A percentile compares a stretch with the other conserved stretches of the same genome.
Conservation (phyloP, 768 basidiomycete genomes). For the Xanthoconium stramineum region DNA sequence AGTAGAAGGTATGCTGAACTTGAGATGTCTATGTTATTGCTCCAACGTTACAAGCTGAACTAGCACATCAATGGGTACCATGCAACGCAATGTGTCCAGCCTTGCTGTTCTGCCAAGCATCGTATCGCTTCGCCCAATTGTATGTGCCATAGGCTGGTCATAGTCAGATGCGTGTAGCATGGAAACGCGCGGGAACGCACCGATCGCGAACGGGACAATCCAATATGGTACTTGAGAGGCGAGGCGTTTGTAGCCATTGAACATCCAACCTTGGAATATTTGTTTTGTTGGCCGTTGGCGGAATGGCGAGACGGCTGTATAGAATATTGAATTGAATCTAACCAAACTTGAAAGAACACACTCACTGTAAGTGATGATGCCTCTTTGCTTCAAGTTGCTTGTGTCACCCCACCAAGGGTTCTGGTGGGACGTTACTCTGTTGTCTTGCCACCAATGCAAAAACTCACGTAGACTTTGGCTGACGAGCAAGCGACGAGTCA, state of each 20-base stretch:
- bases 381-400: slow-evolving; percentile 66
- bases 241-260: slow-evolving; percentile 82
- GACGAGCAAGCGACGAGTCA: slow-evolving; percentile 8
- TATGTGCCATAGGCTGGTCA: slow-evolving; percentile 71
- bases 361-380: slow-evolving; percentile 74
- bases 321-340: background rate
- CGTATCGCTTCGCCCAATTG: slow-evolving; percentile 71
- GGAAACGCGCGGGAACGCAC: slow-evolving; percentile 43
- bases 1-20: background rate
- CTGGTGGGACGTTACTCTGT: slow-evolving; percentile 37
- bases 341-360: background rate
- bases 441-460: background rate
- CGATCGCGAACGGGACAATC: slow-evolving; percentile 69
- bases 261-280: slow-evolving; percentile 70
- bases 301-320: slow-evolving; percentile 76
- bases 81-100: slow-evolving; percentile 66
- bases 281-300: slow-evolving; percentile 71
- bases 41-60: slow-evolving; percentile 13
- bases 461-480: slow-evolving; percentile 84
- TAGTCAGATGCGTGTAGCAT: background rate
- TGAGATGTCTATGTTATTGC: slow-evolving; percentile 15
- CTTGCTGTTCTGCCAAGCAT: slow-evolving; percentile 72
- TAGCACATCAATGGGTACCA: slow-evolving; percentile 21
- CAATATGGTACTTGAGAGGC: slow-evolving; percentile 76
- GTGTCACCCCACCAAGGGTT: slow-evolving; percentile 91